phyloP scores from a whole-genome alignment of 2,329 filamentous ascomycete genomes.

The Basipetospora sp. region DNA sequence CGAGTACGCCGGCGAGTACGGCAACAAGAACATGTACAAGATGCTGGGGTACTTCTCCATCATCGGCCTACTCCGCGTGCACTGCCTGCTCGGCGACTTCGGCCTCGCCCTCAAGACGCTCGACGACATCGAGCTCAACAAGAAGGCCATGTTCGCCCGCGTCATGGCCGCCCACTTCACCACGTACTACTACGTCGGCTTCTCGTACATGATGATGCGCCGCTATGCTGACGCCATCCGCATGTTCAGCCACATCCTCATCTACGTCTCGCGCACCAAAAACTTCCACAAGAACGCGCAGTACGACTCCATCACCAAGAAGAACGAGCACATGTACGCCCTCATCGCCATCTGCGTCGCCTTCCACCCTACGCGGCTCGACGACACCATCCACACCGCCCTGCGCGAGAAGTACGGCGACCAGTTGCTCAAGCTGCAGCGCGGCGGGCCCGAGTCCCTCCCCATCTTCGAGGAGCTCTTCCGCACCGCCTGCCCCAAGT shows the following conservation, averaged over 20 bases:
- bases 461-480: slow-evolving; percentile 98
- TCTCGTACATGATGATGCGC: slow-evolving; percentile 99
- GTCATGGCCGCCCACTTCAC: slow-evolving; percentile 99
- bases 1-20: slow-evolving; percentile 85
- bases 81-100: slow-evolving; percentile 94
- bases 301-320: slow-evolving; percentile 98
- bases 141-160: slow-evolving; percentile 98
- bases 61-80: slow-evolving; percentile 87
- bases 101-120: slow-evolving; percentile 96
- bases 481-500: slow-evolving; percentile 94
- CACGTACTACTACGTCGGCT: slow-evolving; percentile 99
- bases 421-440: slow-evolving; percentile 91
- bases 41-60: slow-evolving; percentile 99
- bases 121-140: slow-evolving; percentile 98
- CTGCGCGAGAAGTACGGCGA: slow-evolving; percentile 98
- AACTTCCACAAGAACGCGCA: slow-evolving; percentile 99
- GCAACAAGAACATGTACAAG: slow-evolving; percentile 82
- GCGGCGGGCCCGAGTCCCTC: slow-evolving; percentile 84
- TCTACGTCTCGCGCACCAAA: slow-evolving; percentile 97
- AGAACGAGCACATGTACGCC: slow-evolving; percentile 99
- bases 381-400: slow-evolving; percentile 97
- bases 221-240: slow-evolving; percentile 97
- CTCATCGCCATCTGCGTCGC: slow-evolving; percentile 97
- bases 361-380: slow-evolving; percentile 89
- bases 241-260: slow-evolving; percentile 99